Evolutionary conservation across 768 basidiomycete species (phyloP).

Genomic region (Butyriboletus loyo): DNA sequence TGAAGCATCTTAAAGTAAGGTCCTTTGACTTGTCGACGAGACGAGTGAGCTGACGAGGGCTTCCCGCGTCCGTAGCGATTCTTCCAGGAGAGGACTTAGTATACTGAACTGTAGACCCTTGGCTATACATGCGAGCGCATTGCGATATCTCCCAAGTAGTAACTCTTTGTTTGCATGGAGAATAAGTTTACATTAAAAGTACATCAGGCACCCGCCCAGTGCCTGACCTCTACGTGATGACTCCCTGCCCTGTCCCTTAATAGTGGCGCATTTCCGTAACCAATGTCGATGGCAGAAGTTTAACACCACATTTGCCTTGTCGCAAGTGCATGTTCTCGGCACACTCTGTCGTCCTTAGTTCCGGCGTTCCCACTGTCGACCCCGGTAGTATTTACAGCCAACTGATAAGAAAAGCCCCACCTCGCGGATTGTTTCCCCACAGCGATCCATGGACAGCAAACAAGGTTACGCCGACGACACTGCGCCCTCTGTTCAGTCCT

Average conservation of each 20-base stretch:
- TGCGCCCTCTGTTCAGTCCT: neutral
- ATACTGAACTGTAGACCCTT: constrained; percentile 5
- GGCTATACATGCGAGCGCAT: neutral
- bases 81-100: constrained; percentile 77
- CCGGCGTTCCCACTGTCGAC: constrained; percentile 7
- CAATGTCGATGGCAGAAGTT: constrained; percentile 14
- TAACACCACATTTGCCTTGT: constrained; percentile 9
- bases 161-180: neutral
- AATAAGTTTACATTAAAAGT: no score
- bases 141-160: neutral
- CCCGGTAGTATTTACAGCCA: neutral
- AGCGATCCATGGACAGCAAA: constrained; percentile 24
- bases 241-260: neutral
- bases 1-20: constrained; percentile 84
- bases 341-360: no score
- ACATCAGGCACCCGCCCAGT: constrained; percentile 3
- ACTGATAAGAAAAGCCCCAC: constrained; percentile 11
- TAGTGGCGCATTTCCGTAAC: neutral
- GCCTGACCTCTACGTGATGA: neutral
- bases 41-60: neutral
- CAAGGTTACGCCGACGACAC: constrained; percentile 17
- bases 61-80: constrained; percentile 51
- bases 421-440: neutral
- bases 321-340: neutral
- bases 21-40: neutral